phyloP scores from a whole-genome alignment of 139 green algal species.

The Edaphochlamys debaryana region DNA sequence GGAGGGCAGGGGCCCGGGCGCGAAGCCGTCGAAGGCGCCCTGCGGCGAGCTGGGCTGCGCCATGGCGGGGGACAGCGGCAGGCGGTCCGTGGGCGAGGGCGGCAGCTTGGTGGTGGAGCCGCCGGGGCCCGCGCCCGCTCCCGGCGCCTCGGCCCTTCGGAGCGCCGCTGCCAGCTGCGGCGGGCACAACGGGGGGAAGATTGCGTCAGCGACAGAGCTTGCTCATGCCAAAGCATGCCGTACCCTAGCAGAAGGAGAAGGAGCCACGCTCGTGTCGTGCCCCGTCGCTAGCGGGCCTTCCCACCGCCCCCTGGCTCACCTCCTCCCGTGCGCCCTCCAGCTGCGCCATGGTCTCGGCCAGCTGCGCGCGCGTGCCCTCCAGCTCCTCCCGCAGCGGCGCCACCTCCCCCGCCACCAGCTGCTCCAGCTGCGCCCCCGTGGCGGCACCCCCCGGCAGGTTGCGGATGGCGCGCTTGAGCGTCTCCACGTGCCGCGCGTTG shows the following conservation, averaged over 20 bases:
- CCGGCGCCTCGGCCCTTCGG: background rate
- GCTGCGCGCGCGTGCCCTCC: background rate
- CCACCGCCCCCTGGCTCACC: no score
- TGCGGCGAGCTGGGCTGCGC: background rate
- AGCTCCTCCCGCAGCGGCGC: background rate
- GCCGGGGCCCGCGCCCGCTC: no score
- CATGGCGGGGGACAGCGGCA: background rate
- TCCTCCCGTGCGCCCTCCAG: background rate
- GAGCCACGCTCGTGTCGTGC: no score
- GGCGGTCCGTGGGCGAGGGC: background rate
- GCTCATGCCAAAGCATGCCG: no score
- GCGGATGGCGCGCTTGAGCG: conserved; percentile 32
- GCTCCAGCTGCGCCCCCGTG: background rate
- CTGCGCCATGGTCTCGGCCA: background rate
- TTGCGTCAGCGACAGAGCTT: background rate
- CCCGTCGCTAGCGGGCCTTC: no score
- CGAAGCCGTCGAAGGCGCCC: conserved; percentile 27
- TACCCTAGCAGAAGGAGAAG: no score
- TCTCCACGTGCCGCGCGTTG: conserved; percentile 3
- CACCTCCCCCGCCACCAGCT: conserved; percentile 9
- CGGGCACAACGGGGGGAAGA: background rate
- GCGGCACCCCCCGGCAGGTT: background rate
- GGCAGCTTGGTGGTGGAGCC: no score
- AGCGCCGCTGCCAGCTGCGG: background rate
- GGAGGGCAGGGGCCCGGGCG: background rate